A percentile compares a stretch with the other conserved stretches of the same genome.
phyloP scores from a whole-genome alignment of 2,329 filamentous ascomycete species.

The Lachnellula subtilissima region DNA sequence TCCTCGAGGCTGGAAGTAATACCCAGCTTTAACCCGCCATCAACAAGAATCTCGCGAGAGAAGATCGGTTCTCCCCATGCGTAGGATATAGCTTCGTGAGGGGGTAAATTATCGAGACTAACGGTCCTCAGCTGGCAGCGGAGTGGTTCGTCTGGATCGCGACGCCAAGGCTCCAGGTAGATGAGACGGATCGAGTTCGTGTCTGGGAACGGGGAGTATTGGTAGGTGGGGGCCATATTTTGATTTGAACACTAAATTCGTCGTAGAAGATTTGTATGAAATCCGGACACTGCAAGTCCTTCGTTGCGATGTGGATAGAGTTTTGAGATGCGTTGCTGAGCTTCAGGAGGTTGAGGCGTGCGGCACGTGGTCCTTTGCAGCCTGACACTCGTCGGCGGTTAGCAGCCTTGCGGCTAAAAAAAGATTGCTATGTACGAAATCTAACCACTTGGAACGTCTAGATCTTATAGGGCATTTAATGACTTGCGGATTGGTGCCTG shows the following conservation, averaged over 20 bases:
- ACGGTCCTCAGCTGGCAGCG: not conserved
- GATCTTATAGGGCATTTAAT: too few relatives aligned
- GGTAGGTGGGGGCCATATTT: not conserved
- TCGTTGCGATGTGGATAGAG: not conserved
- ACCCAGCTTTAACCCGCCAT: not conserved
- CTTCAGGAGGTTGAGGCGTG: too few relatives aligned
- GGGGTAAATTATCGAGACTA: not conserved
- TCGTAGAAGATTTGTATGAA: not conserved
- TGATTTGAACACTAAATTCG: not conserved
- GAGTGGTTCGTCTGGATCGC: not conserved
- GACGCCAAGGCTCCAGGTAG: not conserved
- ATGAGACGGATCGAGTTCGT: not conserved
- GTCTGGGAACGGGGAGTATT: not conserved
- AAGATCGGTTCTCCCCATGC: not conserved
- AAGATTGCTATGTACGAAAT: too few relatives aligned
- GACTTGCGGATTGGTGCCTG: too few relatives aligned
- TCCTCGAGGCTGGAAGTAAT: not conserved
- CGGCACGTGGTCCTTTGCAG: too few relatives aligned
- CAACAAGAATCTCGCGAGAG: not conserved
- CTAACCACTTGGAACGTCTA: too few relatives aligned
- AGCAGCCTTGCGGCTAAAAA: too few relatives aligned
- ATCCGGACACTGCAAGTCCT: not conserved
- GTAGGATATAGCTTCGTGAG: constrained; percentile 1
- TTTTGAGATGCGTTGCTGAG: too few relatives aligned
- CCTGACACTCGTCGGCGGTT: too few relatives aligned